Conservation (phyloP, 805 yeast species). For the Allodekkera sacchari region DNA sequence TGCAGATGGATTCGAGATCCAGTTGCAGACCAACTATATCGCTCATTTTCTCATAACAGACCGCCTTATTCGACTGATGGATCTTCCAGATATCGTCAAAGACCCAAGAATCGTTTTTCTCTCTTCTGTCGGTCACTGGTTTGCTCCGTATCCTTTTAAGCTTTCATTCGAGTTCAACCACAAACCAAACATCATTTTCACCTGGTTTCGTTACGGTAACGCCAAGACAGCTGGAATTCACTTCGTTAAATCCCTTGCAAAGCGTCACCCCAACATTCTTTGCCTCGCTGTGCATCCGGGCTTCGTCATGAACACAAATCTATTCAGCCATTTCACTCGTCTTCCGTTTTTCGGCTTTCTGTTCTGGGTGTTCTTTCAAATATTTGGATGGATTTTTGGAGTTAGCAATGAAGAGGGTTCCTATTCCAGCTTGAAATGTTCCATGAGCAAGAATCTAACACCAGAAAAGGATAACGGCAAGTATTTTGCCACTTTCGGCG, state of each 20-base stretch:
- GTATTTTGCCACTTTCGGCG: slow-evolving; percentile 56
- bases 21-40: slow-evolving; percentile 69
- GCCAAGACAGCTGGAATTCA: slow-evolving; percentile 78
- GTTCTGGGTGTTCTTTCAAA: slow-evolving; percentile 64
- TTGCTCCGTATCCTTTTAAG: slow-evolving; percentile 39
- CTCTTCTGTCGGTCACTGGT: slow-evolving; percentile 57
- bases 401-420: slow-evolving; percentile 67
- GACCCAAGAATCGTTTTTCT: slow-evolving; percentile 53
- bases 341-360: slow-evolving; percentile 69
- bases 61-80: slow-evolving; percentile 45
- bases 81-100: slow-evolving; percentile 20
- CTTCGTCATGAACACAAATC: slow-evolving; percentile 71
- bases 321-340: slow-evolving; percentile 70
- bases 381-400: slow-evolving; percentile 63
- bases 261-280: slow-evolving; percentile 56
- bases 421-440: slow-evolving; percentile 53
- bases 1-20: slow-evolving; percentile 61
- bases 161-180: slow-evolving; percentile 43
- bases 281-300: slow-evolving; percentile 77
- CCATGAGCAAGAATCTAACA: slow-evolving; percentile 43
- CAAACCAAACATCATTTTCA: slow-evolving; percentile 58
- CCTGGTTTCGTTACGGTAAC: slow-evolving; percentile 71
- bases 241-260: slow-evolving; percentile 53
- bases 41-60: slow-evolving; percentile 68
- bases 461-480: slow-evolving; percentile 58